Conservation (phyloP, 345 rosid species). For the Citrus trifoliata region DNA sequence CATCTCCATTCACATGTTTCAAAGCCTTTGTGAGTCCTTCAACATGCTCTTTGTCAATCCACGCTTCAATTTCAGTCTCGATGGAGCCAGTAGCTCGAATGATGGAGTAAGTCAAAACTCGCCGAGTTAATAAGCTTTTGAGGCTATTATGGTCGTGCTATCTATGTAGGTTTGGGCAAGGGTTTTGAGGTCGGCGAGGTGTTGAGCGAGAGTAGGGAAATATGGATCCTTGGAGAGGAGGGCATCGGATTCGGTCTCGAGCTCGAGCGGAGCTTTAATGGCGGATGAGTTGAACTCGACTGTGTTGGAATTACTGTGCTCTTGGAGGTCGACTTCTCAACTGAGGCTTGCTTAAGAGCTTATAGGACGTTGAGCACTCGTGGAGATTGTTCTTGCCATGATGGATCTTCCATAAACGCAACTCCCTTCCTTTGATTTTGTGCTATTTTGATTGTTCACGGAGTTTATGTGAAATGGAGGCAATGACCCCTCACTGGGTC, state of each 20-base stretch:
- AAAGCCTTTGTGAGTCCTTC: constrained; percentile 36
- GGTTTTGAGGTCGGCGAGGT: constrained; percentile 42
- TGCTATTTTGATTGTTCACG: background rate
- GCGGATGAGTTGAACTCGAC: constrained; percentile 40
- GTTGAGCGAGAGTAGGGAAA: constrained; percentile 42
- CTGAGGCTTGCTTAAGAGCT: constrained; percentile 62
- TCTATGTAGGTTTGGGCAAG: constrained; percentile 29
- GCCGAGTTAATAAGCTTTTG: constrained; percentile 44
- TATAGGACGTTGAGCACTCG: constrained; percentile 42
- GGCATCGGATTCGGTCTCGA: constrained; percentile 44
- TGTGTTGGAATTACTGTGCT: constrained; percentile 25
- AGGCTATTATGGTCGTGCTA: constrained; percentile 30
- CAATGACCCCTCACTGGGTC: background rate
- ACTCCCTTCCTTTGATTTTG: background rate
- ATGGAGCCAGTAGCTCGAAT: constrained; percentile 62
- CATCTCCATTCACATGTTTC: constrained; percentile 11
- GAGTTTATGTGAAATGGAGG: background rate
- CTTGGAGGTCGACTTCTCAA: constrained; percentile 34
- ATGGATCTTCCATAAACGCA: constrained; percentile 23
- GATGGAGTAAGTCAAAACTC: constrained; percentile 48
- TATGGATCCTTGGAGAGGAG: constrained; percentile 52
- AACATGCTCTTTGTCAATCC: constrained; percentile 65
- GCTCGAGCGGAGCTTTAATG: constrained; percentile 59
- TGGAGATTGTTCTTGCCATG: constrained; percentile 7
- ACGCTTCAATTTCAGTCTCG: constrained; percentile 59